Conservation (phyloP, 441 rosid species). For the Dalechampia spathulata region DNA sequence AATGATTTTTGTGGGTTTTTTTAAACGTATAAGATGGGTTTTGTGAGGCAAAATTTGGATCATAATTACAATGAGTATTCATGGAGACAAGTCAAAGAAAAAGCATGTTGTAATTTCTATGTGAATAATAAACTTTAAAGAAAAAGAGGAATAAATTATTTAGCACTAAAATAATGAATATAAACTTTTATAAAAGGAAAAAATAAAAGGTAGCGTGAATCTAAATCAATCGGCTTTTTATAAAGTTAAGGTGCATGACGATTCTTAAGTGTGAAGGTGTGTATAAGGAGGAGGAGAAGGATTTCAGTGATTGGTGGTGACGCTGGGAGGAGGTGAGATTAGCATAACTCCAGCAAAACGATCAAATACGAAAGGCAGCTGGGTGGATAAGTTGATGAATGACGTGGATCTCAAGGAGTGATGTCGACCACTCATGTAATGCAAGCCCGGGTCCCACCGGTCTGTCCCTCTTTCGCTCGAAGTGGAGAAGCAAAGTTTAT, state of each 20-base stretch:
- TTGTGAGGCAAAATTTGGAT: too few relatives aligned
- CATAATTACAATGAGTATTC: too few relatives aligned
- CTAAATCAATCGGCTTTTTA: constrained; percentile 1
- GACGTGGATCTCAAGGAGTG: constrained; percentile 54
- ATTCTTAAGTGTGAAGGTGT: background rate
- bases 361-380: too few relatives aligned
- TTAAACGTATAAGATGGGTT: too few relatives aligned
- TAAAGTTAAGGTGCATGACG: background rate
- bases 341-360: background rate
- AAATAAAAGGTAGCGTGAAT: background rate
- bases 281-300: background rate
- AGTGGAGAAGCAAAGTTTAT: background rate
- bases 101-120: too few relatives aligned
- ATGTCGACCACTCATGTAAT: constrained; percentile 39
- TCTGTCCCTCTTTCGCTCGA: too few relatives aligned
- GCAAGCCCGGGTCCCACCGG: background rate
- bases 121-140: too few relatives aligned
- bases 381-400: constrained; percentile 25
- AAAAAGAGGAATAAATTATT: too few relatives aligned
- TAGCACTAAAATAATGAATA: too few relatives aligned
- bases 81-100: too few relatives aligned
- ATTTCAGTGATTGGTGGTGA: background rate
- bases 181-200: too few relatives aligned
- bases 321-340: background rate
- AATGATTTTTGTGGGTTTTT: too few relatives aligned